phyloP scores from a whole-genome alignment of 2,329 filamentous ascomycete species.

The Penicillium hesseltinei region DNA sequence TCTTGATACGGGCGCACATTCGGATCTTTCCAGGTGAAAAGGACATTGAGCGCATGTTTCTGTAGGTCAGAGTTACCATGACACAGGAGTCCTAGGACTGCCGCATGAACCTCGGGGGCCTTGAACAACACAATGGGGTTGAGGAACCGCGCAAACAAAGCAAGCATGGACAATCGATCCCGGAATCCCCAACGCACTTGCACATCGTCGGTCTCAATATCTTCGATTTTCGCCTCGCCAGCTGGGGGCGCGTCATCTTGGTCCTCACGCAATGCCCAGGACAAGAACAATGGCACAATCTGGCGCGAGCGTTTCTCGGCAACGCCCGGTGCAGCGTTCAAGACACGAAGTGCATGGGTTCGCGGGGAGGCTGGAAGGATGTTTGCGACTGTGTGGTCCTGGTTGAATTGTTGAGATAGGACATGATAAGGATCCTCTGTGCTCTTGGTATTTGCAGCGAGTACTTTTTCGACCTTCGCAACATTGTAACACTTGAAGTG shows the following conservation, averaged over 20 bases:
- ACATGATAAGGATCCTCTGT: slow-evolving; percentile 55
- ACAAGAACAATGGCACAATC: slow-evolving; percentile 80
- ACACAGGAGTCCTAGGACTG: slow-evolving; percentile 71
- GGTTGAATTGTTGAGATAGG: slow-evolving; percentile 64
- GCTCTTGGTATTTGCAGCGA: slow-evolving; percentile 53
- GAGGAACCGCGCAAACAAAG: slow-evolving; percentile 76
- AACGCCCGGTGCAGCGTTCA: slow-evolving; percentile 69
- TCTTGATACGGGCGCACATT: slow-evolving; percentile 77
- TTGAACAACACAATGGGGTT: slow-evolving; percentile 85
- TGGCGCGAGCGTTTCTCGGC: slow-evolving; percentile 84
- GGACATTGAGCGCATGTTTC: slow-evolving; percentile 75
- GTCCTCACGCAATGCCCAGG: slow-evolving; percentile 65
- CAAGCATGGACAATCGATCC: slow-evolving; percentile 80
- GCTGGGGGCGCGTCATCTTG: slow-evolving; percentile 37
- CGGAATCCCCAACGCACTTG: slow-evolving; percentile 45
- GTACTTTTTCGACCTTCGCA: slow-evolving; percentile 55
- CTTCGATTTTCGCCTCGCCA: slow-evolving; percentile 14
- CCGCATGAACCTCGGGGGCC: slow-evolving; percentile 70
- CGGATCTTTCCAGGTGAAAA: slow-evolving; percentile 85
- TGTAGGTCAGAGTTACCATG: slow-evolving; percentile 93
- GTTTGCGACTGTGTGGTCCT: slow-evolving; percentile 50
- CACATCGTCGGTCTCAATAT: slow-evolving; percentile 17
- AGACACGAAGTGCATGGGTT: slow-evolving; percentile 74
- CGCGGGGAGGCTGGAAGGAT: slow-evolving; percentile 55
- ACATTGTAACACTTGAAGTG: slow-evolving; percentile 84